Evolutionary conservation across 257 asterid species (phyloP), one percentile per base, ranked within the genome.

Genomic region (Solanum chilense): DNA sequence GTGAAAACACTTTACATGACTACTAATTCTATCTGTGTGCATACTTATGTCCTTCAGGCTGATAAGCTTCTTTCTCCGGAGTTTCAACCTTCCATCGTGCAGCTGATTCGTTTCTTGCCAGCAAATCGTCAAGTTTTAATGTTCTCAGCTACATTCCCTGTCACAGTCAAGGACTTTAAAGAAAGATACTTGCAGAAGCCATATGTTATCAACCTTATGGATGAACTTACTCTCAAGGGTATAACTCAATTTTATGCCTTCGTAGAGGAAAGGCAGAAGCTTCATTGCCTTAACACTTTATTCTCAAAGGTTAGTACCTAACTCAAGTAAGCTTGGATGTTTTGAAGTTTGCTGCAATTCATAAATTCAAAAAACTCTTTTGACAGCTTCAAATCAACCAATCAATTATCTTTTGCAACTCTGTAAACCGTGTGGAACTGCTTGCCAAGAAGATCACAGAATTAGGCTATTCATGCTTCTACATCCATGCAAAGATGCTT

Each of bases 401-500:
- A 89, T 94, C 98, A 86, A 96, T 96, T 73, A 96, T 96, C 89
- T 96, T 96, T 89, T 96, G 99, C 93, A 96, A 96, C 89, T 96
- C 99, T 81, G 99, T 96, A 89, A 95, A 96, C 88, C 98, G 99
- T 39, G 99, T 96, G 77, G 99, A 96, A 90, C 96, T 96, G 89
- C 92, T 95, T 77, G 99, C 99, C 89, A 96, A 94, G 96, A 95
- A 96, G 92, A 96, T 96, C 87, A 96, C 99, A 5, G 98, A 96
- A 90, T 97, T 96, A 25, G 99, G 98, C 82, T 96, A 92, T 92
- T 95, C 99, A 86, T 96, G 99, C 91, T 96, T 96, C 94, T 96
- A 96, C 86, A 96, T 96, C 83, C 99, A 96, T 85, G 99, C 99
- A n/a, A 96, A 96, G 94, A 96, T 96, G 98, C 99, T 95, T 90